Percentiles rank a stretch among this genome's conserved stretches.
phyloP scores from a whole-genome alignment of 768 basidiomycete genomes.

The Boletales sp. region DNA sequence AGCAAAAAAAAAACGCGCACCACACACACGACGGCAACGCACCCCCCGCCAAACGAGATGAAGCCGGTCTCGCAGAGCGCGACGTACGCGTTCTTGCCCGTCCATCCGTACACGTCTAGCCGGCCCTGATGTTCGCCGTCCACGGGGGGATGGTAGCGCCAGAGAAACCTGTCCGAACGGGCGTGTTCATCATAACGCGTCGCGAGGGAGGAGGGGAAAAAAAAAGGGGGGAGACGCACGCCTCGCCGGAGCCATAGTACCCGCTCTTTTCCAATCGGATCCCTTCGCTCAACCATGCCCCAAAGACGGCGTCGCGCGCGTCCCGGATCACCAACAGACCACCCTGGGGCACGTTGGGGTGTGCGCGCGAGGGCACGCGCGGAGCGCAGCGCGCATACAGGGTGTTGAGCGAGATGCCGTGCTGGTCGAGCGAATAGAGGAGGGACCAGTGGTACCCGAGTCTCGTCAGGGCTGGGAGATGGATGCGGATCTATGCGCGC shows the following conservation, averaged over 20 bases:
- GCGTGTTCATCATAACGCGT: too few relatives aligned
- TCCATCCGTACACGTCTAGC: constrained; percentile 73
- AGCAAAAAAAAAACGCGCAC: too few relatives aligned
- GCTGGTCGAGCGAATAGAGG: constrained; percentile 89
- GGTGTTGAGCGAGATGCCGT: constrained; percentile 90
- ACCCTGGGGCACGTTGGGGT: constrained; percentile 32
- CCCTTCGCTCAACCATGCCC: constrained; percentile 80
- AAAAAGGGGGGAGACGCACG: constrained; percentile 39
- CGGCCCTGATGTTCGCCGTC: constrained; percentile 21
- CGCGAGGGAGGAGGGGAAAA: too few relatives aligned
- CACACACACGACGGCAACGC: constrained; percentile 24
- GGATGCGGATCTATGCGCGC: constrained; percentile 55
- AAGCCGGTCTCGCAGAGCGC: constrained; percentile 78
- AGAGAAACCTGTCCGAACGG: constrained; percentile 62
- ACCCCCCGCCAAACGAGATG: constrained; percentile 94
- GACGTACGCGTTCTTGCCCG: constrained; percentile 88
- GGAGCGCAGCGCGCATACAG: constrained; percentile 67
- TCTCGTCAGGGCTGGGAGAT: constrained; percentile 70
- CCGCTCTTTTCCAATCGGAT: constrained; percentile 48
- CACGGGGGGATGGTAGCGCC: constrained; percentile 48
- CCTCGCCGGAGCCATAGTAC: constrained; percentile 90
- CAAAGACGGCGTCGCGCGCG: constrained; percentile 63
- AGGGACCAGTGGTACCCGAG: constrained; percentile 73
- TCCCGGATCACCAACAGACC: constrained; percentile 69
- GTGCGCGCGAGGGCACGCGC: constrained; percentile 23